Evolutionary conservation across 371 early-diverging fungal species (phyloP), one percentile per base, ranked within the genome.

Genomic region (Apophysomyces sp.): DNA sequence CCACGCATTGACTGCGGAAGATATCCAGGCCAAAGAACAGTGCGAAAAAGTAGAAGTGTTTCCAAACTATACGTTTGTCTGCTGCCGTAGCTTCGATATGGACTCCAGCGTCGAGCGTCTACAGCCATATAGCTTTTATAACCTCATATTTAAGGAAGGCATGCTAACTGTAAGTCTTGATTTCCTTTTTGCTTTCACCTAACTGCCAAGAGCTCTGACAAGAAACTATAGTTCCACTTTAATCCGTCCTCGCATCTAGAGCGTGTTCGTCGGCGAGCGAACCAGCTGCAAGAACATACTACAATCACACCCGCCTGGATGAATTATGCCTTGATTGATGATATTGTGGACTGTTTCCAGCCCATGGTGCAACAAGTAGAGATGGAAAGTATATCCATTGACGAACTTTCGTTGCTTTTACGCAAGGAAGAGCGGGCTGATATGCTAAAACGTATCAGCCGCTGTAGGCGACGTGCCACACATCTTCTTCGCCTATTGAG

Each of bases 361-460:
- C 94, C 94, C 6, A 71, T 89, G 6, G 76, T 94, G 21, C 73
- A 79, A 9, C 74, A 83, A 51, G 82, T 93, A 24, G 94, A 95
- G 72, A 76, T 88, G 61, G 96, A 94, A 70, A 93, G 92, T 1
- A 92, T 94, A 49, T 70, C 87, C 0, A 92, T 95, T 55, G 96
- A 95, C 66, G 96, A 95, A 58, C 78, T 95, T 0, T 93, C 94
- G 0, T 66, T 95, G 15, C 85, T 92, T 9, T 63, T 94, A 3
- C 78, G 65, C 16, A 77, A 88, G 58, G 74, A 81, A 2, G 95
- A 94, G 70, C 92, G 92, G 60, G 68, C 83, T 4, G 96, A 95
- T 72, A 94, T 95, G 95, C 70, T 95, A 32, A 79, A 88, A 52
- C 86, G 95, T 0, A 94, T 95, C 57, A 91, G 94, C 57, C 83